A percentile compares a stretch with the other conserved stretches of the same genome.
Evolutionary conservation across 371 early-diverging fungal species (phyloP).

Genomic region (Mortierella sp.): DNA sequence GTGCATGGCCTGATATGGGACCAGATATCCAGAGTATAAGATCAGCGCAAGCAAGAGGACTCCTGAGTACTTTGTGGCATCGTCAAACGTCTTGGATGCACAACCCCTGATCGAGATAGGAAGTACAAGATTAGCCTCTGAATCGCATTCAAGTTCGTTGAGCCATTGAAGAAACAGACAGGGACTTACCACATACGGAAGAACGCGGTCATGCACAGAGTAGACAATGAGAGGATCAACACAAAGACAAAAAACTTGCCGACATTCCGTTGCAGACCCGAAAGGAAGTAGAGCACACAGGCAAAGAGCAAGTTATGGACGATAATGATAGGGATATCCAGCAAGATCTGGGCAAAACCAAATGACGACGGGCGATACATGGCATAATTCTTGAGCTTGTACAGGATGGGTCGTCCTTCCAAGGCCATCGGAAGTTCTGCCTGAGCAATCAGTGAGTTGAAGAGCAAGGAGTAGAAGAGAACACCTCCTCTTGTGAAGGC

Average conservation of each 20-base stretch:
- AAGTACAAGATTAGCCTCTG: not conserved
- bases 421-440: slow-evolving; percentile 62
- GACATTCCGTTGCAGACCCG: slow-evolving; percentile 61
- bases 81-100: slow-evolving; percentile 61
- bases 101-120: slow-evolving; percentile 49
- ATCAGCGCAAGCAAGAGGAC: slow-evolving; percentile 65
- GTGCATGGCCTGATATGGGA: slow-evolving; percentile 72
- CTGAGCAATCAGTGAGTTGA: slow-evolving; percentile 64
- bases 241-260: slow-evolving; percentile 66
- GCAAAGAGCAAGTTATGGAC: slow-evolving; percentile 62
- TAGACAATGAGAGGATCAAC: slow-evolving; percentile 56
- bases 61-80: slow-evolving; percentile 66
- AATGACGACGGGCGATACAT: slow-evolving; percentile 71
- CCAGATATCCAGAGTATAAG: slow-evolving; percentile 72
- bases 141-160: too few relatives aligned
- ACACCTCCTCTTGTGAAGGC: slow-evolving; percentile 81
- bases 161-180: too few relatives aligned
- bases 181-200: slow-evolving; percentile 52
- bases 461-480: slow-evolving; percentile 61
- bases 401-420: slow-evolving; percentile 65
- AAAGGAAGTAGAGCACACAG: slow-evolving; percentile 70
- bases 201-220: slow-evolving; percentile 67
- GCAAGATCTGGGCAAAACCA: slow-evolving; percentile 62
- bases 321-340: slow-evolving; percentile 59
- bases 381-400: slow-evolving; percentile 70